Percentiles rank a stretch among this genome's conserved stretches.
phyloP scores from a whole-genome alignment of 2,329 filamentous ascomycete species.

The Cyphellophora europaea region DNA sequence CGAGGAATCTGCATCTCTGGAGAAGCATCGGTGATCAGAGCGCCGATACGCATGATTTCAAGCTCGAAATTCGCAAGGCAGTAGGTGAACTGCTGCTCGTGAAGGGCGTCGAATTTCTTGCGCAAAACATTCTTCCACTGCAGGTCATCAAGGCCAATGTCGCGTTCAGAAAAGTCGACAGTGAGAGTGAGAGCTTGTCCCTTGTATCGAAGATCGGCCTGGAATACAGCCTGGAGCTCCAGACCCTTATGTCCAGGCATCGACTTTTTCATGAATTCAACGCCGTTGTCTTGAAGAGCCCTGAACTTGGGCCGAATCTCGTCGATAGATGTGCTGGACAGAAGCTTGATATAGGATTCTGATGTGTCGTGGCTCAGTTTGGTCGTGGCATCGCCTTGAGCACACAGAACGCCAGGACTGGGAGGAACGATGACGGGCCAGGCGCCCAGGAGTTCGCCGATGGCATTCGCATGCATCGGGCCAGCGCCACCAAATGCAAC shows the following conservation, averaged over 20 bases:
- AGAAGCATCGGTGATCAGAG: constrained; percentile 34
- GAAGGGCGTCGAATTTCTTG: constrained; percentile 20
- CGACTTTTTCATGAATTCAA: constrained; percentile 29
- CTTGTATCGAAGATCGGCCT: constrained; percentile 39
- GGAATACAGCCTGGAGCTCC: constrained; percentile 26
- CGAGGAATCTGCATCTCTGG: constrained; percentile 30
- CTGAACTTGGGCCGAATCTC: constrained; percentile 27
- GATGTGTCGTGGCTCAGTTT: constrained; percentile 40
- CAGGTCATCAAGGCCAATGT: too few species aligned
- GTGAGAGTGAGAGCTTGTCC: constrained; percentile 35
- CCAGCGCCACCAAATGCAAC: constrained; percentile 44
- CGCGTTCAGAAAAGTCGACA: constrained; percentile 10
- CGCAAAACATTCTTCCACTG: not conserved
- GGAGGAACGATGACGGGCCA: constrained; percentile 46
- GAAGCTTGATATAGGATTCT: constrained; percentile 33
- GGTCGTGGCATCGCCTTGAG: constrained; percentile 41
- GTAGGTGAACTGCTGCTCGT: constrained; percentile 32
- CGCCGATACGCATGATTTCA: constrained; percentile 38
- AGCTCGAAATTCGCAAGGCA: constrained; percentile 34
- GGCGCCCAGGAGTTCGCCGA: constrained; percentile 40
- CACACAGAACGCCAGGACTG: constrained; percentile 41
- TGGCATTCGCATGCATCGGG: constrained; percentile 34
- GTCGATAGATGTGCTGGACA: constrained; percentile 25
- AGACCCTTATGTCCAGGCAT: constrained; percentile 22
- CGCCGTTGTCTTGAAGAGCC: constrained; percentile 28